phyloP scores from a whole-genome alignment of 2,329 filamentous ascomycete species.

The Penicillium occitanis region DNA sequence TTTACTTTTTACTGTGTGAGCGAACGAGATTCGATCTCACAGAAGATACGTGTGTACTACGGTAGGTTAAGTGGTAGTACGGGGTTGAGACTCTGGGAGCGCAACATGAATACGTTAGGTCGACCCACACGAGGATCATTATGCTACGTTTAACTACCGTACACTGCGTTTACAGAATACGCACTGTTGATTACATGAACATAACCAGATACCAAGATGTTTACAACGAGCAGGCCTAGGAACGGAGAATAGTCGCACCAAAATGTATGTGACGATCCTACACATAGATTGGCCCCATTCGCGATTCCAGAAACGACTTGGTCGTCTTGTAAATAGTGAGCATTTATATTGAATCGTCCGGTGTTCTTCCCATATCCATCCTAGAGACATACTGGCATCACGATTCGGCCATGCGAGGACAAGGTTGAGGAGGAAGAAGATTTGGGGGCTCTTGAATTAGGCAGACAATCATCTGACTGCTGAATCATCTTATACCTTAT shows the following conservation, averaged over 20 bases:
- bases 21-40: not conserved
- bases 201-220: not conserved
- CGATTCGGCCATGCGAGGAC: not conserved
- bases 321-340: not conserved
- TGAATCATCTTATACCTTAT: not conserved
- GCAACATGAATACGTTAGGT: not conserved
- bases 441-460: not conserved
- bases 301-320: not conserved
- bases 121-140: not conserved
- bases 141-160: not conserved
- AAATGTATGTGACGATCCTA: not conserved
- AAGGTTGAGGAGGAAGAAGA: not conserved
- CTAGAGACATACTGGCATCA: not conserved
- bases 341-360: not conserved
- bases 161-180: not conserved
- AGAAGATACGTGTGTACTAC: no score
- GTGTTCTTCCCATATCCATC: not conserved
- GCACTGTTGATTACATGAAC: not conserved
- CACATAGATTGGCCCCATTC: not conserved
- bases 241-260: not conserved
- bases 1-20: not conserved
- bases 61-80: no score
- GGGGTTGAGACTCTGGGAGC: not conserved
- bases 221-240: not conserved
- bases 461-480: constrained; percentile 1